Evolutionary conservation across 495 filamentous ascomycete species (phyloP).

Genomic region (Astrothelium macrocarpum): DNA sequence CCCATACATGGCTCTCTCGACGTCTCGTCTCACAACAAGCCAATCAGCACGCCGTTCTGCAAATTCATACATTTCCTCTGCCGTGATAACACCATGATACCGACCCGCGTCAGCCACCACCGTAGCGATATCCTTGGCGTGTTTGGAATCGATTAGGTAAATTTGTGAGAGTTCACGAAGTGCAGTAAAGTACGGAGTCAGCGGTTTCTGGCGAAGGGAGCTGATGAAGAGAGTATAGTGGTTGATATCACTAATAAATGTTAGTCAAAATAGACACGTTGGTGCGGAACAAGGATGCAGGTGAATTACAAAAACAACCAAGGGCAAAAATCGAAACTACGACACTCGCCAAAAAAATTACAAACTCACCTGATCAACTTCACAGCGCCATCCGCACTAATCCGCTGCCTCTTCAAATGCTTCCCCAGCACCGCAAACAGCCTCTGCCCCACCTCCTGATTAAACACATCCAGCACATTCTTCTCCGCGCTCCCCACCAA

Average conservation of each 20-base stretch:
- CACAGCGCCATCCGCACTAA: conserved; percentile 81
- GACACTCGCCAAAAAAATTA: neutral
- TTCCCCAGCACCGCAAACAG: conserved; percentile 88
- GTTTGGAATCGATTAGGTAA: conserved; percentile 76
- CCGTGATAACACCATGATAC: conserved; percentile 83
- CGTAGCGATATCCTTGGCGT: conserved; percentile 89
- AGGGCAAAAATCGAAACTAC: neutral
- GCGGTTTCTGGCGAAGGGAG: conserved; percentile 68
- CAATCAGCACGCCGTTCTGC: conserved; percentile 90
- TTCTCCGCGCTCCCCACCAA: conserved; percentile 90
- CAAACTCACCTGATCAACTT: conserved; percentile 66
- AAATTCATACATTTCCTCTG: conserved; percentile 97
- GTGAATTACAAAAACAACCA: too few species aligned
- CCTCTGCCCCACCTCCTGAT: conserved; percentile 90
- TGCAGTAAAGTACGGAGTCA: conserved; percentile 83
- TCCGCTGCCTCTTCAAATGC: conserved; percentile 89
- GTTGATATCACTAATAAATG: conserved; percentile 65
- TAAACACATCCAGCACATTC: conserved; percentile 95
- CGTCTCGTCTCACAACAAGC: conserved; percentile 73
- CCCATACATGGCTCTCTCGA: conserved; percentile 97
- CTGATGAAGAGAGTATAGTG: conserved; percentile 78
- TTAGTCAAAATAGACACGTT: conserved; percentile 21
- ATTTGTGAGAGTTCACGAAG: conserved; percentile 90
- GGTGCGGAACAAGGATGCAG: neutral
- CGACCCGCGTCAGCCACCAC: conserved; percentile 88